These are phyloP conservation scores for Pythium utonaiense DNA, from an alignment of 352 stramenopile species.

Conservation along the genomic window DNA sequence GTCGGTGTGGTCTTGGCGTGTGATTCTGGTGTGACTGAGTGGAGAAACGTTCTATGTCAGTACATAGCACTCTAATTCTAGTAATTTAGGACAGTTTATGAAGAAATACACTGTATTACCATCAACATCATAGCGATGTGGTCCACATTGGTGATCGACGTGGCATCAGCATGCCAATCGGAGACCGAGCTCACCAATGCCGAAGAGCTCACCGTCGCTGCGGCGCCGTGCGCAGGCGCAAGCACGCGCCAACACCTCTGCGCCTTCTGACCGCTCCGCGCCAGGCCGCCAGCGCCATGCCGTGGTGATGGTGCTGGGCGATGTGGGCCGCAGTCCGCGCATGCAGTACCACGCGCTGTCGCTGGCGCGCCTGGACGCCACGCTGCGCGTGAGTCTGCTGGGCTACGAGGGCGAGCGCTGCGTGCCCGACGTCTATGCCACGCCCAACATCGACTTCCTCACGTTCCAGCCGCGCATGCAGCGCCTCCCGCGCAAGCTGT, in stretches of 20 bases:
- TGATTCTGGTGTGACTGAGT: background rate
- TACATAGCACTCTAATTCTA: background rate
- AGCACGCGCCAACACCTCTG: constrained; percentile 17
- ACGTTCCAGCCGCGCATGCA: constrained; percentile 70
- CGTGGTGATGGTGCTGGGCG: constrained; percentile 92
- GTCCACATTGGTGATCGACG: constrained; percentile 17
- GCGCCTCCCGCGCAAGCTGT: constrained; percentile 54
- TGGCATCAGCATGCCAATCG: constrained; percentile 8
- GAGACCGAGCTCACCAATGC: constrained; percentile 11
- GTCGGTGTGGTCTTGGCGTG: background rate
- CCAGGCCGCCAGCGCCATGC: constrained; percentile 39
- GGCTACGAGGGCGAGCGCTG: constrained; percentile 92
- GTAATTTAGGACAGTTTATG: background rate
- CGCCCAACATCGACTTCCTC: constrained; percentile 70
- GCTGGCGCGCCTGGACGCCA: constrained; percentile 74
- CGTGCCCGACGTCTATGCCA: constrained; percentile 60
- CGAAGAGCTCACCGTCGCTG: constrained; percentile 20
- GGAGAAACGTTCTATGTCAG: constrained; percentile 17
- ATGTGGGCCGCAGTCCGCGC: constrained; percentile 95
- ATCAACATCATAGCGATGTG: background rate
- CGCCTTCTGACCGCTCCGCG: background rate
- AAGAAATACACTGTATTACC: background rate
- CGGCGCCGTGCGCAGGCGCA: constrained; percentile 27
- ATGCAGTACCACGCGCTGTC: constrained; percentile 99
- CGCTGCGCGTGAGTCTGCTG: constrained; percentile 85